Conservation (phyloP, 2,329 filamentous ascomycete genomes). For the Hypoxylon sp. region DNA sequence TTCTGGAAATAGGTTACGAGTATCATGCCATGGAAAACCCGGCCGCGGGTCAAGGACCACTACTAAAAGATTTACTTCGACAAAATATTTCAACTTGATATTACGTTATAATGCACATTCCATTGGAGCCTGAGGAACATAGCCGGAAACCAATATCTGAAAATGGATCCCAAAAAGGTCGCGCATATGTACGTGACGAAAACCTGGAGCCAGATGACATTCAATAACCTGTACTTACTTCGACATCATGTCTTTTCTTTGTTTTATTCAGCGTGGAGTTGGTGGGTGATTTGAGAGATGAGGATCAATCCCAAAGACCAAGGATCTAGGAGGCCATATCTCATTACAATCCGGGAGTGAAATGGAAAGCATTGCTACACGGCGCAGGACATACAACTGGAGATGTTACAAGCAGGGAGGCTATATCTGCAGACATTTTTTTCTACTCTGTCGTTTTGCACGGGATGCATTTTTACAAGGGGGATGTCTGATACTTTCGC, state of each 20-base stretch:
- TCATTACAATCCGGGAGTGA: conserved; percentile 42
- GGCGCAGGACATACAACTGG: conserved; percentile 51
- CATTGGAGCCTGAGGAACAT: conserved; percentile 37
- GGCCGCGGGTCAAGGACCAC: conserved; percentile 28
- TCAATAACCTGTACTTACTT: conserved; percentile 49
- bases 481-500: conserved; percentile 50
- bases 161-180: conserved; percentile 41
- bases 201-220: conserved; percentile 44
- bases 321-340: conserved; percentile 42
- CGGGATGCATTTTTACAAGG: conserved; percentile 46
- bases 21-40: conserved; percentile 30
- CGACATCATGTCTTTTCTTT: conserved; percentile 47
- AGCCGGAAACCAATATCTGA: conserved; percentile 33
- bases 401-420: conserved; percentile 39
- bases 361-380: conserved; percentile 49
- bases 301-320: conserved; percentile 46
- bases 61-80: conserved; percentile 35
- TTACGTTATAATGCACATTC: conserved; percentile 44
- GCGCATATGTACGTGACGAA: conserved; percentile 29
- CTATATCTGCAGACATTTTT: conserved; percentile 41
- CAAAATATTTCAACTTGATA: conserved; percentile 36
- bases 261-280: conserved; percentile 54
- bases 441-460: conserved; percentile 47
- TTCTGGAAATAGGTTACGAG: conserved; percentile 28
- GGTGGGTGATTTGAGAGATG: conserved; percentile 48